Base-by-base conservation (phyloP, 1,284 basidiomycete genomes). In the Malassezia globosa region DNA sequence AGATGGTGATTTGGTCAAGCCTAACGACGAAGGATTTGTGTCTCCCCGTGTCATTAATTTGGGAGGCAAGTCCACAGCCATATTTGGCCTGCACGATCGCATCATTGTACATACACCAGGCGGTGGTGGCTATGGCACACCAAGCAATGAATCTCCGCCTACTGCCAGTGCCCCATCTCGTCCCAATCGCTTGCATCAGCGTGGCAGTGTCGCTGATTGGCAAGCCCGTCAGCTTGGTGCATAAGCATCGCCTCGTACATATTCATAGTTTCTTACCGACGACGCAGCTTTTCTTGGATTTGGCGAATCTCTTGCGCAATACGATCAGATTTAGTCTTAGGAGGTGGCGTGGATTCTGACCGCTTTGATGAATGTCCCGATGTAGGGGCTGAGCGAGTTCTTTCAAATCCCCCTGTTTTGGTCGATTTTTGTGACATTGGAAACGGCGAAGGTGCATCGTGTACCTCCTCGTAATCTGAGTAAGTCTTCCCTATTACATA, bases 31-130 rank as follows among this genome's bases (percentile, higher is more conserved):
- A 7, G 56, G 51, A 2, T 69, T 67, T 21, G 57, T 63, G 19
- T 36, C 56, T 7, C 51, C 78, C 16, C 77, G 87, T 18, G 75
- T 79, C 26, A 83, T 95, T 64, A 94, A 90, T 66, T 81, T 95
- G 34, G 88, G 89, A 16, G 87, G 89, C 7, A 95, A 95, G 72
- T 84, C 83, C 37, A 87, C 85, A 0, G 79, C 89, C 37, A 80
- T 79, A 73, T 87, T 89, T 81, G 85, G 83, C 40, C 83, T 82
- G 60, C 83, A 85, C 2, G 88, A 94, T 72, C 75, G 78, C 36
- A 74, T 92, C 49, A 60, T 84, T 48, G 82, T 94, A 49, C 81
- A 88, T 72, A 95, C 89, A 3, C 90, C 89, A 0, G 90, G 90
- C 1, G 90, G 86, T 5, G 90, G 90, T 3, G 90, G 82, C 1